phyloP scores from a whole-genome alignment of 1,284 basidiomycete genomes.

The Irpex sp. region DNA sequence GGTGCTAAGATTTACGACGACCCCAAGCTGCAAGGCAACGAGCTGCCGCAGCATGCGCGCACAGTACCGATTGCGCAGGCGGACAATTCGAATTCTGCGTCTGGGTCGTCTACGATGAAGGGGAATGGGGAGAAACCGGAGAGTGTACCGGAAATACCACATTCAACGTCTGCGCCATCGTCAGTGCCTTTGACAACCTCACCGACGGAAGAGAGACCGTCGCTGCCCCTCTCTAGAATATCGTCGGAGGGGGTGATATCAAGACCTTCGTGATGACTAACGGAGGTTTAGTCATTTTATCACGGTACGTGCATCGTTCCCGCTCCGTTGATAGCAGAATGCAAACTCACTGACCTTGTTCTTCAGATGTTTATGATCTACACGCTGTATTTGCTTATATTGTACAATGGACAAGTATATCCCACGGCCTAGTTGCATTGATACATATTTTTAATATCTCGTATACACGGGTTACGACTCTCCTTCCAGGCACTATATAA shows the following conservation, averaged over 20 bases:
- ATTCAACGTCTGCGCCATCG: conserved; percentile 17
- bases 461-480: conserved; percentile 12
- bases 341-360: not conserved
- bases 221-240: not conserved
- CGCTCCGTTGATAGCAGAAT: not conserved
- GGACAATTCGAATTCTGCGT: conserved; percentile 7
- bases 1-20: conserved; percentile 39
- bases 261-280: not conserved
- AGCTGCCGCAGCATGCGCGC: conserved; percentile 28
- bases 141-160: conserved; percentile 21
- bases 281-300: not conserved
- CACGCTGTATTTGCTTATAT: conserved; percentile 1
- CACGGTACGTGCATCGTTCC: not conserved
- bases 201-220: not conserved
- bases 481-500: not conserved
- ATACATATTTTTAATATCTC: conserved; percentile 2
- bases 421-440: conserved; percentile 7
- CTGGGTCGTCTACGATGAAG: not conserved
- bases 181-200: conserved; percentile 4
- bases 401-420: not conserved
- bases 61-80: conserved; percentile 29
- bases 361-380: conserved; percentile 4
- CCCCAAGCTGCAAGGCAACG: conserved; percentile 12
- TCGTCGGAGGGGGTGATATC: not conserved
- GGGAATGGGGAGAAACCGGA: not conserved